Evolutionary conservation across 805 yeast genomes (phyloP).

Genomic region (Candida taoyuanica): DNA sequence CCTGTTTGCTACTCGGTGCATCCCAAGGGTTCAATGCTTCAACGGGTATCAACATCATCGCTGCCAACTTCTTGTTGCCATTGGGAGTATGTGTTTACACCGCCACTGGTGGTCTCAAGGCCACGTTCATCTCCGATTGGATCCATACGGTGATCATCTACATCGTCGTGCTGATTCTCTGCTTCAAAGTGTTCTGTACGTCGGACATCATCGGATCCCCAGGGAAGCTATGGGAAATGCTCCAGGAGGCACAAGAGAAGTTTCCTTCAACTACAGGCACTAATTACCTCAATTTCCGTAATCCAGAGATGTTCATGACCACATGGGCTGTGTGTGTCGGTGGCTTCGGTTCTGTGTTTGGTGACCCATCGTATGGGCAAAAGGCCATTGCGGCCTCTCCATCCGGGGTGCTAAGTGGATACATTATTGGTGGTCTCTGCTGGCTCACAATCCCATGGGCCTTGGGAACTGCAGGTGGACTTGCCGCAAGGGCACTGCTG

Average conservation of each 20-base stretch:
- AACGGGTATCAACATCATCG: slow-evolving; percentile 43
- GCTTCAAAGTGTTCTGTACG: slow-evolving; percentile 33
- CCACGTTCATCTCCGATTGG: slow-evolving; percentile 50
- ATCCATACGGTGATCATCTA: slow-evolving; percentile 44
- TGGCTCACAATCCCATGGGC: slow-evolving; percentile 37
- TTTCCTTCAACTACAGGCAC: slow-evolving; percentile 30
- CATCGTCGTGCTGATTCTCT: slow-evolving; percentile 32
- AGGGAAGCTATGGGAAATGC: slow-evolving; percentile 38
- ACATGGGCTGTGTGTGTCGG: slow-evolving; percentile 31
- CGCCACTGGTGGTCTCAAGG: slow-evolving; percentile 45
- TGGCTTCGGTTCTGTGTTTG: slow-evolving; percentile 31
- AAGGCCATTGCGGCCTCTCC: slow-evolving; percentile 41
- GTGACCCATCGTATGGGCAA: slow-evolving; percentile 37
- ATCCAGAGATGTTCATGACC: slow-evolving; percentile 28
- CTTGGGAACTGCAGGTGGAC: slow-evolving; percentile 35
- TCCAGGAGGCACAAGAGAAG: slow-evolving; percentile 31
- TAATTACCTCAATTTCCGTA: slow-evolving; percentile 30
- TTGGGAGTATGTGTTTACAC: slow-evolving; percentile 46
- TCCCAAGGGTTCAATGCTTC: slow-evolving; percentile 36
- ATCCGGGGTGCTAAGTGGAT: slow-evolving; percentile 31
- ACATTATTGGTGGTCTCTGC: slow-evolving; percentile 34
- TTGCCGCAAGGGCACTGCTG: slow-evolving; percentile 33
- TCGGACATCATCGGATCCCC: slow-evolving; percentile 41
- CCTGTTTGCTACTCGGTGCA: slow-evolving; percentile 40
- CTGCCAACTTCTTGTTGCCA: slow-evolving; percentile 42